Evolutionary conservation across 129 eudicot genomes (phyloP), one percentile per base, ranked within the genome.

Genomic region (Lonicera japonica): DNA sequence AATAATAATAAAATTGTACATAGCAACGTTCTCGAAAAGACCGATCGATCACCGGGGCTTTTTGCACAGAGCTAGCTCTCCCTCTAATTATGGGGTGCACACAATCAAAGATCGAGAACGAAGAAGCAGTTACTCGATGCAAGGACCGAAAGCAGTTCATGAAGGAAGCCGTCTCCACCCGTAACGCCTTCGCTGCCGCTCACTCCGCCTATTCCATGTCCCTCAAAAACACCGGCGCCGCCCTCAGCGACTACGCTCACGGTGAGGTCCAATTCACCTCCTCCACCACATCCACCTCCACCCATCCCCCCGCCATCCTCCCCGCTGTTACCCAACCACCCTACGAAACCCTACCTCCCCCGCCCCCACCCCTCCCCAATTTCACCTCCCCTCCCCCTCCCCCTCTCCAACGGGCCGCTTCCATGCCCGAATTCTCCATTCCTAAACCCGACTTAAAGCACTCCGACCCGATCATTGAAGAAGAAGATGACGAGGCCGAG

Each of bases 91-190:
- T 88, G 99, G 99, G 96, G 0, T 94, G 99, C 48, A 72, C 89
- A 0, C 99, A 88, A 66, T 94, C 96, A 15, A 94, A 88, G 88
- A 94, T 94, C 85, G 99, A 94, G 70, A 85, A 88, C 60, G 99
- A 94, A 58, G 96, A 94, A 69, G 78, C 85, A 0, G 95, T 94
- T 5, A 68, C 64, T 5, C 62, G 99, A 48, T 94, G 99, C 72
- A 94, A 85, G 68, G 99, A 94, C 18, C 74, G 96, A 19, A 88
- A 83, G 66, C 54, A 60, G 21, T 72, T 65, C 56, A 94, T 94
- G 99, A 84, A 81, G 21, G 81, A 85, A 29, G 82, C 99, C 12
- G 96, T 94, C 7, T 65, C 85, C 4, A 68, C 95, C 6, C 86
- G 95, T 15, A 94, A 94, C 83, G 95, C 94, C 36, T 94, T 94